Base-by-base conservation (phyloP, 2,329 filamentous ascomycete genomes). In the Geosmithia putterillii region DNA sequence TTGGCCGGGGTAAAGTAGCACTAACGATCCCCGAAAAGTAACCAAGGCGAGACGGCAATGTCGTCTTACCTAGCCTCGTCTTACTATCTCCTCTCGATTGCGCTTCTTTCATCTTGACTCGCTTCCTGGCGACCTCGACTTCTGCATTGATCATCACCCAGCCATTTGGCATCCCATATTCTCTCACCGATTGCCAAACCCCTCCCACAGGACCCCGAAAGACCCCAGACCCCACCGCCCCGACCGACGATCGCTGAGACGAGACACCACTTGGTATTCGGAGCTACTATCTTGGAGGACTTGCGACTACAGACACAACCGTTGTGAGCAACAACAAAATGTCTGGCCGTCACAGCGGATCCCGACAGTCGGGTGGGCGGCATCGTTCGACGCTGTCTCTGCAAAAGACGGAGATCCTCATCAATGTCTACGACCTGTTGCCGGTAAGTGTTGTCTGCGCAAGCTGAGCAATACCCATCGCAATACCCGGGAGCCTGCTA, bases 381-480 rank as follows among this genome's bases (percentile, higher is more conserved):
- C 82, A 85, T 56, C 67, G 81, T 48, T 79, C 76, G 45, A 85
- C 81, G 1, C 58, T 84, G 40, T 83, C 81, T 15, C 63, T 84
- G 18, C 77, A 81, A 51, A 83, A 83, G 56, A 86, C 81, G 2
- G 80, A 87, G 57, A 73, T 89, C 47, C 65, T 75, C 40, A 87
- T 89, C 55, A 79, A 88, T 55, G 79, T 87, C 54, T 89, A 89
- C 55, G 84, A 88, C 59, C 67, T 88, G 7, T 67, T 89, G 15
- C 80, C 83, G 35, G 81, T 84, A 70, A 50, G 69, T 21, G 8
- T 32, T 19, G 44, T 40, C 22, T 36, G 22, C 41, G n/a, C 28
- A n/a, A 34, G 28, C 28, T 34, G 9, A 40, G 23, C 7, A 7
- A 18, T 20, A 7, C 10, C 36, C 10, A n/a, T n/a, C n/a, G n/a